Evolutionary conservation across 2,329 filamentous ascomycete species (phyloP).

Genomic region (Chaetomium olivaceum): DNA sequence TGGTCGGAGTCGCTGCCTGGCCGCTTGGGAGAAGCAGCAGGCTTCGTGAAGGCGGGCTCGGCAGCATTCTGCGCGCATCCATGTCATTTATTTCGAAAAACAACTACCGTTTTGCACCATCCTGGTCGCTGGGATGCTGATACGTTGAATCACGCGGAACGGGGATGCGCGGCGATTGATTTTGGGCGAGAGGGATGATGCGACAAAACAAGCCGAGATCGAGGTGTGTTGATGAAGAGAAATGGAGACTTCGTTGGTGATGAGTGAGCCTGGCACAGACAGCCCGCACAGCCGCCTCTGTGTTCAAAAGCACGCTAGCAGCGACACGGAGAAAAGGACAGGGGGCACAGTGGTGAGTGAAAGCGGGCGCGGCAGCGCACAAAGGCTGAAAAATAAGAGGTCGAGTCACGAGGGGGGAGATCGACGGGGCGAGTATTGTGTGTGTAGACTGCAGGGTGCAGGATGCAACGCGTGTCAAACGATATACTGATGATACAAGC

Average conservation of each 20-base stretch:
- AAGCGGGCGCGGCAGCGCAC: constrained; percentile 17
- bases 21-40: constrained; percentile 54
- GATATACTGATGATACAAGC: constrained; percentile 25
- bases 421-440: neutral
- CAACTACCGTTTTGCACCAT: constrained; percentile 58
- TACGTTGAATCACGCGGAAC: constrained; percentile 28
- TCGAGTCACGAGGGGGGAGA: constrained; percentile 20
- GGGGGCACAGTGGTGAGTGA: neutral
- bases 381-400: constrained; percentile 15
- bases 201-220: constrained; percentile 24
- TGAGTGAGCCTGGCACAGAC: constrained; percentile 20
- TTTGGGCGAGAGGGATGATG: constrained; percentile 28
- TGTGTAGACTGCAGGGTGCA: constrained; percentile 12
- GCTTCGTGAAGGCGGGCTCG: constrained; percentile 63
- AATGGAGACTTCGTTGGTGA: constrained; percentile 14
- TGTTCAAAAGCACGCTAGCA: constrained; percentile 22
- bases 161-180: constrained; percentile 30
- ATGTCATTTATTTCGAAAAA: constrained; percentile 62
- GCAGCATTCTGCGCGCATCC: constrained; percentile 69
- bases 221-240: constrained; percentile 13
- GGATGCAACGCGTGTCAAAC: constrained; percentile 1
- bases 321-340: constrained; percentile 14
- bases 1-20: constrained; percentile 42
- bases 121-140: constrained; percentile 50
- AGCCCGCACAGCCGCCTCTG: constrained; percentile 29